A percentile compares a stretch with the other conserved stretches of the same genome.
Evolutionary conservation across 2,329 filamentous ascomycete genomes (phyloP).

Genomic region (Endoconidiophora laricicola): DNA sequence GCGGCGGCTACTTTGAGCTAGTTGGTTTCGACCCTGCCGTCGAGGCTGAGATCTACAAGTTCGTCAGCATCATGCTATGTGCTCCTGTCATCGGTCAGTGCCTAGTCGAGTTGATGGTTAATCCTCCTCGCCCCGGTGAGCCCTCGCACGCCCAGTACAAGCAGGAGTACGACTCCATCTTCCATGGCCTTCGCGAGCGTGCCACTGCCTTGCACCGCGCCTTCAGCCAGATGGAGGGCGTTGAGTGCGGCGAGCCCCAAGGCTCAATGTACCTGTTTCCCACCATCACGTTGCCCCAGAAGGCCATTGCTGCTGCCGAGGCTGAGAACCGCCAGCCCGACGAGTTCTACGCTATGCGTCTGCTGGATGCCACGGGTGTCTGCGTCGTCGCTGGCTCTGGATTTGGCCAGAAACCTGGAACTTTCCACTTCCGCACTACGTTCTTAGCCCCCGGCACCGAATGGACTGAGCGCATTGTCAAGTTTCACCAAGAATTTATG

Average conservation of each 20-base stretch:
- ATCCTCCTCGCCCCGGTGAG: conserved; percentile 71
- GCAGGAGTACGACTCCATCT: conserved; percentile 72
- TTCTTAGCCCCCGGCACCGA: conserved; percentile 93
- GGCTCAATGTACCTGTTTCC: conserved; percentile 99
- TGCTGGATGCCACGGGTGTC: conserved; percentile 87
- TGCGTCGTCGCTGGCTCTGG: conserved; percentile 86
- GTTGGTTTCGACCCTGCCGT: conserved; percentile 75
- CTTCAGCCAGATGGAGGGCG: conserved; percentile 89
- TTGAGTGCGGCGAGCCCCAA: conserved; percentile 76
- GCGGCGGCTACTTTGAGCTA: conserved; percentile 94
- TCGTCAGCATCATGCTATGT: conserved; percentile 92
- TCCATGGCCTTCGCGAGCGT: conserved; percentile 57
- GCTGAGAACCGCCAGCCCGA: conserved; percentile 61
- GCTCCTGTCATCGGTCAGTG: conserved; percentile 92
- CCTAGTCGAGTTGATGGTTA: conserved; percentile 93
- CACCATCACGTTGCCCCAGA: conserved; percentile 62
- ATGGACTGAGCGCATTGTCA: conserved; percentile 73
- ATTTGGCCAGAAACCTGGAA: conserved; percentile 85
- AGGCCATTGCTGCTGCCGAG: conserved; percentile 60
- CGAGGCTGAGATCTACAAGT: conserved; percentile 93
- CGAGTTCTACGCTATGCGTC: conserved; percentile 82
- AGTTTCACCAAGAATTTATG: conserved; percentile 89
- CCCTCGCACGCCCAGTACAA: conserved; percentile 73
- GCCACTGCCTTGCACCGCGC: conserved; percentile 77
- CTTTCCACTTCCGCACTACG: conserved; percentile 87